Conservation (phyloP, 2,329 filamentous ascomycete genomes). For the Colletotrichum musae region DNA sequence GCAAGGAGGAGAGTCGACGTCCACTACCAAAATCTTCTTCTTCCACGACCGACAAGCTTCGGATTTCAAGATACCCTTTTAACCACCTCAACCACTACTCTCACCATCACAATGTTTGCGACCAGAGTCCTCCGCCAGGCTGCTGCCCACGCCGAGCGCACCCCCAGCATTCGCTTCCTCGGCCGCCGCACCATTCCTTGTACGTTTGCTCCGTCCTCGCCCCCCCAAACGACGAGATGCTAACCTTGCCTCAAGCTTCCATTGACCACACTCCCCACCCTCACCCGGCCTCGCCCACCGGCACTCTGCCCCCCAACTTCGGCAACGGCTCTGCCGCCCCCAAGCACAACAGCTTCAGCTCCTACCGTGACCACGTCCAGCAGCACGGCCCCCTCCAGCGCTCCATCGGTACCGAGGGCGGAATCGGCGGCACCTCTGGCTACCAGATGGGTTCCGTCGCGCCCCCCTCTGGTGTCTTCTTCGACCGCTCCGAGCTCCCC, state of each 20-base stretch:
- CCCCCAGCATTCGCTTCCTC: conserved; percentile 74
- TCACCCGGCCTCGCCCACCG: conserved; percentile 79
- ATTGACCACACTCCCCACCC: conserved; percentile 81
- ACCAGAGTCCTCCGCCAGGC: conserved; percentile 72
- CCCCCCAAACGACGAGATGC: conserved; percentile 8
- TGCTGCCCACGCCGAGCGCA: conserved; percentile 71
- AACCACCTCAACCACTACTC: neutral
- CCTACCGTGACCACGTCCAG: conserved; percentile 83
- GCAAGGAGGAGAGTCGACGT: conserved; percentile 39
- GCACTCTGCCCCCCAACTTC: conserved; percentile 72
- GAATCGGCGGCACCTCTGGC: conserved; percentile 75
- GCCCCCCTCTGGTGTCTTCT: conserved; percentile 81
- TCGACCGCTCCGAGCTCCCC: conserved; percentile 92
- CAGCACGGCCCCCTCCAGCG: conserved; percentile 83
- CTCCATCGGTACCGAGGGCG: conserved; percentile 57
- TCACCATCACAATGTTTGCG: conserved; percentile 64
- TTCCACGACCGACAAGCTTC: conserved; percentile 17
- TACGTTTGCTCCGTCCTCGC: conserved; percentile 53
- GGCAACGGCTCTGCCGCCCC: conserved; percentile 53
- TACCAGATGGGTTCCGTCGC: conserved; percentile 80
- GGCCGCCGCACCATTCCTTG: conserved; percentile 72
- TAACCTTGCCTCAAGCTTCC: conserved; percentile 64
- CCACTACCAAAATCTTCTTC: conserved; percentile 6
- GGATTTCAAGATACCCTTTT: neutral
- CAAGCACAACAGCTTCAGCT: conserved; percentile 76